These are phyloP conservation scores for Clonostachys sp. DNA, from an alignment of 2,329 filamentous ascomycete species.

Conservation along the genomic window DNA sequence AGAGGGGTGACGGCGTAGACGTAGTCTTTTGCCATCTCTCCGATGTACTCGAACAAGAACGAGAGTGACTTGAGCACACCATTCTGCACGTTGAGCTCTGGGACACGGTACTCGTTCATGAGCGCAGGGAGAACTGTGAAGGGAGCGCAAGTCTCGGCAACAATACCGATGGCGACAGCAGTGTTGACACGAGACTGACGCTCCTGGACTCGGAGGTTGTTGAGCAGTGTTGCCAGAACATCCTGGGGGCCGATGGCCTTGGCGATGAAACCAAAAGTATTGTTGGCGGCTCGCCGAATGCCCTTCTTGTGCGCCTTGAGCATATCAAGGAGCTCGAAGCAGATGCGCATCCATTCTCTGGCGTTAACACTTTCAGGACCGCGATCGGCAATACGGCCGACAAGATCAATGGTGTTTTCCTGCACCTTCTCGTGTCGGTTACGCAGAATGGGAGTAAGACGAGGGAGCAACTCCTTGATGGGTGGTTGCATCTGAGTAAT, in stretches of 20 bases:
- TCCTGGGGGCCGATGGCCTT: conserved; percentile 98
- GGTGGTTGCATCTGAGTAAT: conserved; percentile 98
- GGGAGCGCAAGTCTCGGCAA: conserved; percentile 95
- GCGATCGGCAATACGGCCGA: conserved; percentile 95
- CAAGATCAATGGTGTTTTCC: conserved; percentile 97
- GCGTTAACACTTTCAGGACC: conserved; percentile 96
- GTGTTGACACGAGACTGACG: conserved; percentile 98
- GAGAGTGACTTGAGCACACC: conserved; percentile 95
- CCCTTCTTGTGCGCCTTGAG: conserved; percentile 99
- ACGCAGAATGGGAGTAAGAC: conserved; percentile 93
- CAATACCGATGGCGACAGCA: conserved; percentile 95
- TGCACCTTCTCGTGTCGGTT: conserved; percentile 99
- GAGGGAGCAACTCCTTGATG: conserved; percentile 91
- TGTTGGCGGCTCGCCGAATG: conserved; percentile 95
- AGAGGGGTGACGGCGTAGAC: conserved; percentile 96
- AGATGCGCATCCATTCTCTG: conserved; percentile 99
- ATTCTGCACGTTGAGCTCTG: conserved; percentile 97
- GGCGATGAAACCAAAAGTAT: conserved; percentile 98
- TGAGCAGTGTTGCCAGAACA: conserved; percentile 89
- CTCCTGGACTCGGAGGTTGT: conserved; percentile 95
- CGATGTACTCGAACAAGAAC: conserved; percentile 98
- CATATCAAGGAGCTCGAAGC: conserved; percentile 98
- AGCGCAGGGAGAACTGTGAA: conserved; percentile 97
- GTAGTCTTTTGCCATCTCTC: conserved; percentile 99
- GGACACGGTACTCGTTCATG: conserved; percentile 99